Evolutionary conservation across 352 stramenopile species (phyloP), one percentile per base, ranked within the genome.

Genomic region (Pythium apleroticum): DNA sequence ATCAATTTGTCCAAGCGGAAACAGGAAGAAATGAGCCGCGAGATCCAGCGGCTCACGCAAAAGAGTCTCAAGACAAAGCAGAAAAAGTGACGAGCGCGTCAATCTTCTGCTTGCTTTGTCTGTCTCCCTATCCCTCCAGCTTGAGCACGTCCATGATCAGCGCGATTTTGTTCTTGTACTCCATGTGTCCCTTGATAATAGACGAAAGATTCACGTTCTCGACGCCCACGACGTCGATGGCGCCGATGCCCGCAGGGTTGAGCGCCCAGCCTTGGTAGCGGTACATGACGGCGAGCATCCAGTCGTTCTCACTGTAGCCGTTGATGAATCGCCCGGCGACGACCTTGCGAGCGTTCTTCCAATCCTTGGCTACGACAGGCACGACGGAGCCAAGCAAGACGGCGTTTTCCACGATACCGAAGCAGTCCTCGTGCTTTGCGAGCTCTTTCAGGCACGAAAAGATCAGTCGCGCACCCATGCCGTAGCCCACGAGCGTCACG

Each of bases 261-360:
- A 95, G 57, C 19, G 85, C 71, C 86, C 81, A 95, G 27, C 84
- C 82, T 52, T 96, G 86, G 55, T 93, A 93, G 10, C 91, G 80
- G 65, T 97, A 98, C 77, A 98, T 93, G 41, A 97, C 71, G 19
- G 81, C 84, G 22, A 98, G 77, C 81, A 97, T 96, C 78, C 86
- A 93, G 75, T 98, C 92, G 50, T 93, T 90, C 25, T 88, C 79
- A 0, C 80, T 95, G 68, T 93, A 98, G 19, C 90, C 89, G 66
- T 98, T 98, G 68, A 98, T 92, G 0, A 97, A 63, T 25, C 92
- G 77, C 1, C 90, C 88, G 4, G 90, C 86, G 4, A 97, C 89
- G 15, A 97, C 69, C 54, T 75, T 60, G 7, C 86, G 72, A 7
- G 80, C 87, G 31, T 74, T 81, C 20, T 73, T 63, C 91, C 91